phyloP scores from a whole-genome alignment of 495 filamentous ascomycete species.

The Copromyces sp. region DNA sequence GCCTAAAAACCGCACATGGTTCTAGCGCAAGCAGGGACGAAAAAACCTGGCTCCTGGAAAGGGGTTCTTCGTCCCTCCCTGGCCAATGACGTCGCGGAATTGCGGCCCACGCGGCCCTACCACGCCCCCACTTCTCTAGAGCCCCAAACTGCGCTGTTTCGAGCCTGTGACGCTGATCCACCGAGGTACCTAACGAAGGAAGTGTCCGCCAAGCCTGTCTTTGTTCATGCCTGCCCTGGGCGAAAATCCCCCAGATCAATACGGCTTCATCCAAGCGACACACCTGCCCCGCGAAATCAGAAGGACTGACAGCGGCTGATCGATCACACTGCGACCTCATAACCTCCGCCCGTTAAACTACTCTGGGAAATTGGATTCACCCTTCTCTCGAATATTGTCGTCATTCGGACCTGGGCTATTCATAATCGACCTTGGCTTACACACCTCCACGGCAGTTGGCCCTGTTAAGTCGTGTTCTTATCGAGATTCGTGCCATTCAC shows the following conservation, averaged over 20 bases:
- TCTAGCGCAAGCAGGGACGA: not conserved
- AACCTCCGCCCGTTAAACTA: not conserved
- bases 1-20: not conserved
- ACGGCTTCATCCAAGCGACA: not conserved
- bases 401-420: not conserved
- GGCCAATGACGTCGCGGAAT: not conserved
- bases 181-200: not conserved
- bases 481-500: not conserved
- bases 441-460: not conserved
- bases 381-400: not conserved
- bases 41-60: not conserved
- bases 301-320: not conserved
- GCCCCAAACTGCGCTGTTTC: not conserved
- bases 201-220: not conserved
- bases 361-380: not conserved
- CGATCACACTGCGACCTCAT: not conserved
- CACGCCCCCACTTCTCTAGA: not conserved
- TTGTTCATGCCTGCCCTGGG: not conserved
- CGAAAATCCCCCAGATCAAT: not conserved
- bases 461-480: not conserved
- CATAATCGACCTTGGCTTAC: not conserved
- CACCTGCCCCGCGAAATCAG: not conserved
- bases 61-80: not conserved
- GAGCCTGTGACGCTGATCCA: not conserved
- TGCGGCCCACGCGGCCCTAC: not conserved